Percentiles rank a stretch among this genome's conserved stretches.
Conservation (phyloP, 2,329 filamentous ascomycete genomes). For the Paraphaeosphaeria minitans region DNA sequence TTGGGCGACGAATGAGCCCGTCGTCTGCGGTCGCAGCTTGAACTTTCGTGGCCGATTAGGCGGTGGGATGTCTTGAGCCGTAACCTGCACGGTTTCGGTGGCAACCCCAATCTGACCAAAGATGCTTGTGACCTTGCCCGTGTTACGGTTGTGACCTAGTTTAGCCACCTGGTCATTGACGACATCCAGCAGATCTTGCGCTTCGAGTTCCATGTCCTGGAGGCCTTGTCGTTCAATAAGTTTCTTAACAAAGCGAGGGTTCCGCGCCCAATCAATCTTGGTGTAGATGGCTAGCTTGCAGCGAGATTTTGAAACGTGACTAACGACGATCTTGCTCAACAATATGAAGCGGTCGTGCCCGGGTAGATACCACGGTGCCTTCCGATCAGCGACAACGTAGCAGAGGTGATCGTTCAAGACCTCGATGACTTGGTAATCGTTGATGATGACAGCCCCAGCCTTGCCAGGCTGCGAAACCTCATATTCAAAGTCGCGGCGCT, state of each 20-base stretch:
- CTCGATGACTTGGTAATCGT: slow-evolving; percentile 87
- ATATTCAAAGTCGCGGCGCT: slow-evolving; percentile 82
- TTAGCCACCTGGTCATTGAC: slow-evolving; percentile 78
- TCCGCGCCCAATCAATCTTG: slow-evolving; percentile 82
- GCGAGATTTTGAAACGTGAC: slow-evolving; percentile 87
- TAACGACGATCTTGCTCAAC: slow-evolving; percentile 90
- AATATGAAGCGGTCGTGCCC: slow-evolving; percentile 78
- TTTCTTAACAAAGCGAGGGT: slow-evolving; percentile 47
- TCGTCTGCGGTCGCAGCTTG: slow-evolving; percentile 57
- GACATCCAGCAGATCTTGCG: slow-evolving; percentile 74
- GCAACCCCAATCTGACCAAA: slow-evolving; percentile 77
- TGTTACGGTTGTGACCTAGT: slow-evolving; percentile 74
- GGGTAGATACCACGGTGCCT: slow-evolving; percentile 81
- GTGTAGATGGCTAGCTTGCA: slow-evolving; percentile 90
- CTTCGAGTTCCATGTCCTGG: slow-evolving; percentile 73
- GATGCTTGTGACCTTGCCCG: slow-evolving; percentile 77
- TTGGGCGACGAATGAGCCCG: slow-evolving; percentile 74
- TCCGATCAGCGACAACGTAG: slow-evolving; percentile 69
- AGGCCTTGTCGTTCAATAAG: slow-evolving; percentile 70
- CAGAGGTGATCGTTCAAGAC: slow-evolving; percentile 62
- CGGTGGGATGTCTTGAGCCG: slow-evolving; percentile 42
- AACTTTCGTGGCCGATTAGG: slow-evolving; percentile 46
- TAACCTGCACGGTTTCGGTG: slow-evolving; percentile 61
- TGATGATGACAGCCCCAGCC: slow-evolving; percentile 56
- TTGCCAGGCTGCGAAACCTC: slow-evolving; percentile 63